phyloP scores from a whole-genome alignment of 1,284 basidiomycete species.

The Pseudozyma pruni region DNA sequence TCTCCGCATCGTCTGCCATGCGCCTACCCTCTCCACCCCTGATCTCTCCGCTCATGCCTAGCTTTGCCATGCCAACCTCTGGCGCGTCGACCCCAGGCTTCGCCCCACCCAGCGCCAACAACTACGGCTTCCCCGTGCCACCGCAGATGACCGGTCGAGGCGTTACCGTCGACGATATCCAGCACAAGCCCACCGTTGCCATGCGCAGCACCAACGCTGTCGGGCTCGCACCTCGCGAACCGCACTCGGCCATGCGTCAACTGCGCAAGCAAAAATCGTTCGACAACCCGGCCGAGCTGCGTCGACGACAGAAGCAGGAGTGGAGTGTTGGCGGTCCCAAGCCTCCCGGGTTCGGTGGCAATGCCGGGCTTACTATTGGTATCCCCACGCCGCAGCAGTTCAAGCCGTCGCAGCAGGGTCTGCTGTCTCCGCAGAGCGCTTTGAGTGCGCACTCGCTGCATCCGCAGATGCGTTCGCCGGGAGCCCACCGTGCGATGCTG shows the following conservation, averaged over 20 bases:
- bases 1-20: conserved; percentile 10
- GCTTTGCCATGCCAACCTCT: conserved; percentile 28
- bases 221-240: neutral
- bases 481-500: conserved; percentile 3
- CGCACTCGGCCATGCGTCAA: conserved; percentile 17
- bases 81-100: conserved; percentile 27
- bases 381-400: conserved; percentile 25
- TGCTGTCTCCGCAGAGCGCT: conserved; percentile 23
- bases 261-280: conserved; percentile 50
- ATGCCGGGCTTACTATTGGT: conserved; percentile 28
- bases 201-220: neutral
- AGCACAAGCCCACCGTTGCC: conserved; percentile 31
- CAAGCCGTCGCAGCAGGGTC: neutral
- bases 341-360: conserved; percentile 35
- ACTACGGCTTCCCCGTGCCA: conserved; percentile 21
- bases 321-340: conserved; percentile 34
- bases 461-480: conserved; percentile 13
- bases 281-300: conserved; percentile 47
- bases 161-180: conserved; percentile 29
- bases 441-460: conserved; percentile 17
- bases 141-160: conserved; percentile 14
- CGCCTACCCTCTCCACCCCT: conserved; percentile 35
- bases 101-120: conserved; percentile 5
- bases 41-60: conserved; percentile 40
- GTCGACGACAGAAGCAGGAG: conserved; percentile 42